Conservation (phyloP, 768 basidiomycete genomes). For the Scleroderma citrinum region DNA sequence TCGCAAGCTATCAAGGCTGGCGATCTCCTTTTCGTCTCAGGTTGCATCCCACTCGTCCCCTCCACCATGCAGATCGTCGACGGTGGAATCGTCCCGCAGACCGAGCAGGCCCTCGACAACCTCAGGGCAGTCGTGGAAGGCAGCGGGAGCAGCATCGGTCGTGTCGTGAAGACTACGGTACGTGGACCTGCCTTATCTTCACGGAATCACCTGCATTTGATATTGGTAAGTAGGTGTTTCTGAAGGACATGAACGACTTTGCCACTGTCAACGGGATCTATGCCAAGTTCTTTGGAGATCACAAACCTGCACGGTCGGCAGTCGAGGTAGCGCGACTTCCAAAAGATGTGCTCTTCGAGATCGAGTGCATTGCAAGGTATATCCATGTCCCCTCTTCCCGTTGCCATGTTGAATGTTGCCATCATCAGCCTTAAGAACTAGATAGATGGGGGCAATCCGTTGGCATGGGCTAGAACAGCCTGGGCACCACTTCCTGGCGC, state of each 20-base stretch:
- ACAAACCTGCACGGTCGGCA: conserved; percentile 89
- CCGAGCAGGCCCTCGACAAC: conserved; percentile 82
- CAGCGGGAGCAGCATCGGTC: conserved; percentile 67
- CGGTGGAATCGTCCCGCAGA: conserved; percentile 75
- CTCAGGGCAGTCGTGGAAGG: conserved; percentile 79
- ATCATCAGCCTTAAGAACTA: conserved; percentile 15
- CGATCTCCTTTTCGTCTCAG: conserved; percentile 83
- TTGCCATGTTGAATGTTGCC: neutral
- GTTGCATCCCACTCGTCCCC: conserved; percentile 82
- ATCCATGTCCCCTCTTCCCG: neutral
- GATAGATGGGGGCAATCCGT: neutral
- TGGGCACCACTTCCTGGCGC: neutral
- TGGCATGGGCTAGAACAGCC: neutral
- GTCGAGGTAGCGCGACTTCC: conserved; percentile 89
- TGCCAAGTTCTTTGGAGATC: conserved; percentile 76
- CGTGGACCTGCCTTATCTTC: conserved; percentile 29
- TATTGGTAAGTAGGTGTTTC: conserved; percentile 58
- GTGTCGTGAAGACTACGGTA: conserved; percentile 90
- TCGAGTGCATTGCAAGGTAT: conserved; percentile 83
- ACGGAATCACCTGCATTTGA: neutral
- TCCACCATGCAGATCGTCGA: conserved; percentile 60
- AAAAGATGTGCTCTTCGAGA: conserved; percentile 86
- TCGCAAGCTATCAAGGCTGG: conserved; percentile 81
- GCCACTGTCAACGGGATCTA: conserved; percentile 77
- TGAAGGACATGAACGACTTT: conserved; percentile 93